Evolutionary conservation across 1,139 yeast genomes (phyloP).

Genomic region (Taphrina betulina): DNA sequence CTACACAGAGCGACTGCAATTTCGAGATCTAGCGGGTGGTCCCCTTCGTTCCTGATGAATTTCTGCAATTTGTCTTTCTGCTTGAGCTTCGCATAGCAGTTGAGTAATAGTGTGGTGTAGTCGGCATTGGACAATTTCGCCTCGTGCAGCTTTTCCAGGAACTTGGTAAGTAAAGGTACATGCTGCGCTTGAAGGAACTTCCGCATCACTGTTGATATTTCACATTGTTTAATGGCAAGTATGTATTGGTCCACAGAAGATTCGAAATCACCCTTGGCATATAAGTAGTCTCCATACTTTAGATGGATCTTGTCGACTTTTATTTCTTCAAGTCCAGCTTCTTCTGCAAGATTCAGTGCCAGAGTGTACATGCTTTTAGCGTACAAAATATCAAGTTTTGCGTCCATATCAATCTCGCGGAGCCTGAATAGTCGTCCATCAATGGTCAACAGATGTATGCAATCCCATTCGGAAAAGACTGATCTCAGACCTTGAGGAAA

Average conservation of each 20-base stretch:
- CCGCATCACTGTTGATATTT: constrained; percentile 72
- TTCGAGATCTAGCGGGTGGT: constrained; percentile 62
- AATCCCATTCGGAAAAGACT: constrained; percentile 57
- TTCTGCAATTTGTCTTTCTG: constrained; percentile 57
- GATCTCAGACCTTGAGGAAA: constrained; percentile 63
- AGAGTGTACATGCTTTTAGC: constrained; percentile 69
- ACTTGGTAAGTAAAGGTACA: constrained; percentile 62
- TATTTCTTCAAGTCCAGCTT: constrained; percentile 46
- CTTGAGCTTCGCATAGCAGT: constrained; percentile 79
- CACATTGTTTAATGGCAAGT: constrained; percentile 51
- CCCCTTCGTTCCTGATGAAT: constrained; percentile 54
- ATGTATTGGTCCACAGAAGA: constrained; percentile 73
- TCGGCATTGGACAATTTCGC: constrained; percentile 61
- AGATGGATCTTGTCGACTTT: constrained; percentile 57
- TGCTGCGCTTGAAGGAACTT: constrained; percentile 84
- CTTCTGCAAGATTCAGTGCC: constrained; percentile 69
- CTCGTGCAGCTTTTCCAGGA: constrained; percentile 61
- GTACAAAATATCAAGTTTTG: constrained; percentile 67
- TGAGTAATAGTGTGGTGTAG: constrained; percentile 76
- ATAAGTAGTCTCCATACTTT: constrained; percentile 70
- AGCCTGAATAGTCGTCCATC: constrained; percentile 74
- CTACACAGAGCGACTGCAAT: constrained; percentile 70
- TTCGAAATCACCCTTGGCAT: constrained; percentile 60
- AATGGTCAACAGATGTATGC: constrained; percentile 60
- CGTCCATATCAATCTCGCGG: constrained; percentile 63